Conservation (phyloP, 805 yeast genomes). For the Saccharomyces cerevisiae region DNA sequence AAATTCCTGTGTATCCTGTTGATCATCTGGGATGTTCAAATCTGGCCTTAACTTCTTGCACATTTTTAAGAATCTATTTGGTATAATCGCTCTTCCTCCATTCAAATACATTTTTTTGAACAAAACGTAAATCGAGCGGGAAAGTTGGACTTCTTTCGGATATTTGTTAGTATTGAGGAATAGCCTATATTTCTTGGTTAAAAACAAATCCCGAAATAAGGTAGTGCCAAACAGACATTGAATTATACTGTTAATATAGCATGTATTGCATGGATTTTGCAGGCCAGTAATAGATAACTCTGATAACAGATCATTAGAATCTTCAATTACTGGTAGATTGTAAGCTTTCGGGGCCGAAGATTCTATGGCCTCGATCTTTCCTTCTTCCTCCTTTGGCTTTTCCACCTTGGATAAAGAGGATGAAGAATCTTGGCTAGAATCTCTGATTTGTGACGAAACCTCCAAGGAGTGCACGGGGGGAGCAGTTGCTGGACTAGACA, state of each 20-base stretch:
- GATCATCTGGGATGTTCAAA: conserved; percentile 61
- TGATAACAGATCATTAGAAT: conserved; percentile 30
- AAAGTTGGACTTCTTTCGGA: conserved; percentile 18
- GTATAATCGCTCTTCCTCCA: conserved; percentile 56
- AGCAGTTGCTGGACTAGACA: neutral
- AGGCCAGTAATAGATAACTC: conserved; percentile 50
- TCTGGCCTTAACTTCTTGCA: conserved; percentile 53
- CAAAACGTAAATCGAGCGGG: conserved; percentile 46
- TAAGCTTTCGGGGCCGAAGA: neutral
- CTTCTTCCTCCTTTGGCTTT: neutral
- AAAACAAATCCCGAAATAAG: conserved; percentile 43
- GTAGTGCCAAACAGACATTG: conserved; percentile 57
- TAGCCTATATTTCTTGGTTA: conserved; percentile 35
- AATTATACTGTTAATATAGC: conserved; percentile 67
- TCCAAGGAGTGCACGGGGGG: neutral
- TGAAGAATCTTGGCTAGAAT: neutral
- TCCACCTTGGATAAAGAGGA: neutral
- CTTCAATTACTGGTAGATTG: conserved; percentile 28
- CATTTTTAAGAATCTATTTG: conserved; percentile 51
- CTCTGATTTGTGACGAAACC: neutral
- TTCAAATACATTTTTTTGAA: conserved; percentile 50
- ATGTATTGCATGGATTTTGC: conserved; percentile 61
- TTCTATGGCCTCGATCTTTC: neutral
- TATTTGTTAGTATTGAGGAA: conserved; percentile 31
- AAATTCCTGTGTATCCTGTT: conserved; percentile 78